phyloP scores from a whole-genome alignment of 2,329 filamentous ascomycete genomes.

The Fusarium veterinarium region DNA sequence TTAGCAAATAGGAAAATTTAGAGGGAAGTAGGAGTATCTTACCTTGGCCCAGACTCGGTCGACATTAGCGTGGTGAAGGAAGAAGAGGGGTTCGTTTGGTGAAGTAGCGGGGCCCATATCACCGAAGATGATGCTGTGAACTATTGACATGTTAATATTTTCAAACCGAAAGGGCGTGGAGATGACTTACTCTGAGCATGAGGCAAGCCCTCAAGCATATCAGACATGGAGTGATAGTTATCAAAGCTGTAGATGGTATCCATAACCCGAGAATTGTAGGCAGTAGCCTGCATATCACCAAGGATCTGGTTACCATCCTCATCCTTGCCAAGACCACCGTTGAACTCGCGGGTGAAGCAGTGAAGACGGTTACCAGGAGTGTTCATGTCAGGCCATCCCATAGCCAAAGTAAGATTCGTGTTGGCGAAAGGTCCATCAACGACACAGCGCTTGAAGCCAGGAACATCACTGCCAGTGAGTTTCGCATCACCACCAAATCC shows the following conservation, averaged over 20 bases:
- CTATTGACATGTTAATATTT: not conserved
- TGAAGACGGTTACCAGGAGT: not conserved
- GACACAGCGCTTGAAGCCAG: slow-evolving; percentile 12
- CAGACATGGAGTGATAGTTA: not conserved
- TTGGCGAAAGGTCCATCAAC: slow-evolving; percentile 24
- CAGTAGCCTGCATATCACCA: slow-evolving; percentile 10
- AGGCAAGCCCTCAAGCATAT: slow-evolving; percentile 12
- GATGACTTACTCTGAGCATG: slow-evolving; percentile 18
- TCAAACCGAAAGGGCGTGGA: rapidly evolving
- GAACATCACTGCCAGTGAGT: not conserved
- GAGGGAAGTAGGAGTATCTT: rapidly evolving
- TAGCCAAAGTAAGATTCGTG: slow-evolving; percentile 9
- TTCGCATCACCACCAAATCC: slow-evolving; percentile 9
- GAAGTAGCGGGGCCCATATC: slow-evolving; percentile 45
- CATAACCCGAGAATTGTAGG: slow-evolving; percentile 15
- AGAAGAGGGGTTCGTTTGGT: slow-evolving; percentile 46
- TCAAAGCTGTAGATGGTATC: slow-evolving; percentile 21
- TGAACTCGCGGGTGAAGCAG: slow-evolving; percentile 22
- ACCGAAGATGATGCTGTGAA: slow-evolving; percentile 35
- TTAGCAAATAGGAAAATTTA: not conserved
- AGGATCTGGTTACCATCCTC: not conserved
- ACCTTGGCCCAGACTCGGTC: slow-evolving; percentile 36
- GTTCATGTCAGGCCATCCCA: slow-evolving; percentile 24
- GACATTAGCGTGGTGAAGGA: slow-evolving; percentile 45
- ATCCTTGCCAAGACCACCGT: not conserved